Base-by-base conservation (phyloP, 148 eudicot species). In the Tetragonia tetragonoides region DNA sequence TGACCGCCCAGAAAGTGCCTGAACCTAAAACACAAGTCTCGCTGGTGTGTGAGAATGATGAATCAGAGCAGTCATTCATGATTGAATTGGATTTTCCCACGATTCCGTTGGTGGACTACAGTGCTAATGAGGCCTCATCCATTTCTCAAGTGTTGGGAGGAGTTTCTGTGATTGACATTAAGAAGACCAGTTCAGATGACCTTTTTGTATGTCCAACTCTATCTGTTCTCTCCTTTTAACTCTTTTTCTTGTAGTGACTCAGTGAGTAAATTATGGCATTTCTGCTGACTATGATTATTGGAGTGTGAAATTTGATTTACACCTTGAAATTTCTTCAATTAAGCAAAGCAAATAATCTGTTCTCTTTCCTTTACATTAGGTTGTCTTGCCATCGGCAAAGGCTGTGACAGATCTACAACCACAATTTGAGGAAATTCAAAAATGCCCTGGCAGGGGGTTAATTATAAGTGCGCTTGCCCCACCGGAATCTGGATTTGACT, bases 81-180 rank as follows among this genome's bases (percentile, higher is more conserved):
- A 86, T 92, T 63, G 95, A 94, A 83, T 85, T 94, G 75, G 86
- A 90, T 77, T 89, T 92, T 74, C 98, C 98, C 46, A 82, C 78
- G 10, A 83, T 82, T 39, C 77, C 87, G 3, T 9, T 83, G 0
- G 24, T 49, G 37, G 91, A 92, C 40, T 87, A 72, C 67, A 72
- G 77, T 62, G 39, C 70, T 18, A 77, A 65, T 72, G 93, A 87
- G 12, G 15, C 76, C 57, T 81, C 83, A 6, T 76, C 68, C 12
- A 24, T 92, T 68, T 92, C 90, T 10, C 78, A 88, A 79, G 84
- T 85, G 70, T 79, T 92, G 79, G 77, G 72, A 38, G 83, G 81
- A 75, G 81, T 83, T 56, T 79, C 85, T 10, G 72, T 82, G 41
- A 70, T 81, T 15, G 97, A 92, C 24, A 75, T 88, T 18, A 85